Evolutionary conservation across 1,284 basidiomycete species (phyloP).

Genomic region (Naganishia liquefaciens): DNA sequence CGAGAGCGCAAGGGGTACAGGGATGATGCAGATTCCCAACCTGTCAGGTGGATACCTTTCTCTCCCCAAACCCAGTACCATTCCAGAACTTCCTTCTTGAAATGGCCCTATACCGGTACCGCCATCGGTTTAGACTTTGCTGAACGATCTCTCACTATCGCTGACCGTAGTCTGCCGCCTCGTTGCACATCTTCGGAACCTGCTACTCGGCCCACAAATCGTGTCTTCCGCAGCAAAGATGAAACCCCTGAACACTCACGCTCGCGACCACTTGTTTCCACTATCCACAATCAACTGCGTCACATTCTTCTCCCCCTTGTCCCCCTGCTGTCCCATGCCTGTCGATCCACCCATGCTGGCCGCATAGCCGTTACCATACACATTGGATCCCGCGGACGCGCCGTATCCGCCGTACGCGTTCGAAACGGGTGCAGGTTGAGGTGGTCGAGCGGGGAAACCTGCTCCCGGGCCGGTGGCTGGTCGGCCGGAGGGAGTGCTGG

Average conservation of each 20-base stretch:
- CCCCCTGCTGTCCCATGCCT: conserved; percentile 25
- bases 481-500: conserved; percentile 17
- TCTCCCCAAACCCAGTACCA: too few species aligned
- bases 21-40: too few species aligned
- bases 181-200: too few species aligned
- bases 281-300: conserved; percentile 51
- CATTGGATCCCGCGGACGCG: conserved; percentile 2
- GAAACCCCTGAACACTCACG: conserved; percentile 35
- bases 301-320: conserved; percentile 50
- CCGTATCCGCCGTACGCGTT: conserved; percentile 26
- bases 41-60: too few species aligned
- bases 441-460: conserved; percentile 48
- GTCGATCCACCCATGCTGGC: conserved; percentile 4
- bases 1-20: conserved; percentile 1
- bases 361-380: conserved; percentile 27
- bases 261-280: conserved; percentile 49
- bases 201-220: too few species aligned
- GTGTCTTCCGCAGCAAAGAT: neutral
- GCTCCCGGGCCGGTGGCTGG: conserved; percentile 50
- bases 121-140: too few species aligned
- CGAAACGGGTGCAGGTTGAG: conserved; percentile 7
- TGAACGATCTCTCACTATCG: too few species aligned
- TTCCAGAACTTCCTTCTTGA: too few species aligned
- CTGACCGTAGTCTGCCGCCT: too few species aligned
- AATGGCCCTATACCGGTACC: too few species aligned